Base-by-base conservation (phyloP, 2,329 filamentous ascomycete genomes). In the Purpureocillium takamizusanense region DNA sequence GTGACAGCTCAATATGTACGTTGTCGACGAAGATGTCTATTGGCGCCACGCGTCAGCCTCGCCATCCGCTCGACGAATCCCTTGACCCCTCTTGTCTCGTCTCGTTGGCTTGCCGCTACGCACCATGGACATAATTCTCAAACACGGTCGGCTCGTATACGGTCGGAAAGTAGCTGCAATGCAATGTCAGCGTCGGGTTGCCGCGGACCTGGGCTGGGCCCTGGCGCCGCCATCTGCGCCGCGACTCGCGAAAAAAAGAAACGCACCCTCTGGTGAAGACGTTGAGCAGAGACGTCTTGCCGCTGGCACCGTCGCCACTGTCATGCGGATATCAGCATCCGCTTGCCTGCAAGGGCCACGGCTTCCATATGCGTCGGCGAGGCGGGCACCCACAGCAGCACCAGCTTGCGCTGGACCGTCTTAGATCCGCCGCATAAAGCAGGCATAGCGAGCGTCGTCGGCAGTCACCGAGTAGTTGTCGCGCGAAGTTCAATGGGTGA, bases 131-230 rank as follows among this genome's bases (percentile, higher is more conserved):
- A 64, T 97, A 98, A 66, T 98, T 98, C 63, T 98, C 90, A 65
- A 95, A 95, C 48, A 95, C 90, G 28, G 90, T 98, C 39, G 92
- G 92, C 65, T 97, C 89, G 69, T 97, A 97, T 56, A 97, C 90
- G 41, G 90, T 95, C 37, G 90, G 90, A 63, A 98, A 98, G 65
- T 95, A 95, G 47, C 86, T 90, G 52, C 31, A 10, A 5, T 15
- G 21, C 36, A 42, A 38, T 14, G 28, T 30, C 28, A 30, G 28
- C 28, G 10, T 25, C 21, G 6, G 10, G 10, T 5, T 25, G 21
- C 10, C 21, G 21, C 21, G 21, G 21, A 25, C 21, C 21, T 25
- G 21, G 10, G 5, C 21, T 5, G 5, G 21, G 21, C 21, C 21
- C 21, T 25, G 21, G 21, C 21, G 21, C 6, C 21, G 21, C 21